Evolutionary conservation across 1,139 yeast species (phyloP).

Genomic region (Eremothecium sinecaudum): DNA sequence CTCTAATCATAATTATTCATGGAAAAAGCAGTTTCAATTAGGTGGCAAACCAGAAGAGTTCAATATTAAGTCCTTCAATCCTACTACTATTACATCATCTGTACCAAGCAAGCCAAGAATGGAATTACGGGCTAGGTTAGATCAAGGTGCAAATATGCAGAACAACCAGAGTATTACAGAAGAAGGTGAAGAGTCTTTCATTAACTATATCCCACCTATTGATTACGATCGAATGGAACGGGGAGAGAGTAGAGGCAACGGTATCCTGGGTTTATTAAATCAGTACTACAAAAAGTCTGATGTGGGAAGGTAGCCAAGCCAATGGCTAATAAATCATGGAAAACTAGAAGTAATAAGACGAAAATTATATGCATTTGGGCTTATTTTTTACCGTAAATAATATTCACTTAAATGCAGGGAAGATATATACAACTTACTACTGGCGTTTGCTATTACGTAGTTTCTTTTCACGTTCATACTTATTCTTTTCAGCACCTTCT

Average conservation of each 20-base stretch:
- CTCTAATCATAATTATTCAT: constrained; percentile 19
- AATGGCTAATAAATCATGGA: too few relatives aligned
- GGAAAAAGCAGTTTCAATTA: constrained; percentile 30
- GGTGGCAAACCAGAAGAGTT: constrained; percentile 26
- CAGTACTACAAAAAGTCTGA: constrained; percentile 66
- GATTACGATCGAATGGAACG: constrained; percentile 9
- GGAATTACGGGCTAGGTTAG: constrained; percentile 1
- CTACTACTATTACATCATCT: constrained; percentile 1
- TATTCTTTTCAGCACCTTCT: constrained; percentile 91
- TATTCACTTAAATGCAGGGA: constrained; percentile 15
- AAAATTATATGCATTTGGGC: constrained; percentile 1
- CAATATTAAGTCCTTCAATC: constrained; percentile 10
- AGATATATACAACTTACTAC: too few relatives aligned
- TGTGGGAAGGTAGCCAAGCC: constrained; percentile 26
- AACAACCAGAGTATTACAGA: constrained; percentile 7
- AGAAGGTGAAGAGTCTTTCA: constrained; percentile 27
- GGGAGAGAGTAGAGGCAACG: constrained; percentile 38
- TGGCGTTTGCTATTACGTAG: constrained; percentile 43
- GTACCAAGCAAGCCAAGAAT: background rate
- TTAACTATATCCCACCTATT: constrained; percentile 24
- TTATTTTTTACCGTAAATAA: background rate
- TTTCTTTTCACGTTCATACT: constrained; percentile 78
- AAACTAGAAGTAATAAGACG: too few relatives aligned
- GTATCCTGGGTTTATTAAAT: constrained; percentile 75
- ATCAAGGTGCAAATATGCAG: background rate